phyloP scores from a whole-genome alignment of 305 asterid species.

The Fraxinus paxiana region DNA sequence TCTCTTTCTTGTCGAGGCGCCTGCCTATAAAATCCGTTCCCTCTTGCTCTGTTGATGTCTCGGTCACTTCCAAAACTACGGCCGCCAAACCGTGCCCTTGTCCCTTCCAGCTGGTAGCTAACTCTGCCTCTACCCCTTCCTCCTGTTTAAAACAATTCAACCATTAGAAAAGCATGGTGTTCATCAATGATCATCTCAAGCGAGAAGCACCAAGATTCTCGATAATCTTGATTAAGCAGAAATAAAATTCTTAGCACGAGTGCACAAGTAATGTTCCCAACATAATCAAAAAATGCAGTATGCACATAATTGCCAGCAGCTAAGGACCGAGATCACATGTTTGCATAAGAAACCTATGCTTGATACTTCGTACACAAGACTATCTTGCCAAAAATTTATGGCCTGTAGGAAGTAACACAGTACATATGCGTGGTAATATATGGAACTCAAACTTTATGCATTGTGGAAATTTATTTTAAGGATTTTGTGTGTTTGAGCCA shows the following conservation, averaged over 20 bases:
- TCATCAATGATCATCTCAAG: neutral
- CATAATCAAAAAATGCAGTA: neutral
- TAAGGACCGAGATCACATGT: neutral
- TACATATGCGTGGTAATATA: neutral
- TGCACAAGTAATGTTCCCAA: neutral
- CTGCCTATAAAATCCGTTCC: conserved; percentile 58
- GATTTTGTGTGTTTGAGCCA: neutral
- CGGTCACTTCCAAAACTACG: conserved; percentile 50
- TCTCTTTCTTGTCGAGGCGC: conserved; percentile 40
- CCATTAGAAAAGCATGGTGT: conserved; percentile 1
- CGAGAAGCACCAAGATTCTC: neutral
- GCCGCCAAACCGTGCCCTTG: conserved; percentile 64
- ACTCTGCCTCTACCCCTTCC: conserved; percentile 71
- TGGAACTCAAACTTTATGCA: neutral
- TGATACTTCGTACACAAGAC: neutral
- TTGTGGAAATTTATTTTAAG: neutral
- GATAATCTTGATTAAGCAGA: neutral
- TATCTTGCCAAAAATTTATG: neutral
- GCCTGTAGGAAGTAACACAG: neutral
- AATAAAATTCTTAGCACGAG: neutral
- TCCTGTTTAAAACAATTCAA: conserved; percentile 40
- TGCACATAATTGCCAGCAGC: neutral
- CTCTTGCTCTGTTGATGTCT: conserved; percentile 50
- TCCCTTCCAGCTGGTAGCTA: conserved; percentile 54
- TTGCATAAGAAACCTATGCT: neutral